Base-by-base conservation (phyloP, 352 stramenopile genomes). In the Phytophthora pistaciae region DNA sequence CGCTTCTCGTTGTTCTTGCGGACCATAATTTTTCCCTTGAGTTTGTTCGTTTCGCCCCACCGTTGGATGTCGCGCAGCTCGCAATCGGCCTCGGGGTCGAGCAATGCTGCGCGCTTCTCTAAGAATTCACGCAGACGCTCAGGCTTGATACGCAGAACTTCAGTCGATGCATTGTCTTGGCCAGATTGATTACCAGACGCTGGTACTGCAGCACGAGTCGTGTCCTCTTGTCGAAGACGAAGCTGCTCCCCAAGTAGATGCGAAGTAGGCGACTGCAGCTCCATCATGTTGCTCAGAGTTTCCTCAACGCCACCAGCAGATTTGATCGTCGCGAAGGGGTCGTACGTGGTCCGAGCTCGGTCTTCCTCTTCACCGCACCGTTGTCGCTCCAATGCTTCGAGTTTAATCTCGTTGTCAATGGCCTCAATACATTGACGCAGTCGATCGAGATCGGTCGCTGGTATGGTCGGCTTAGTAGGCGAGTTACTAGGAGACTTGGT, bases 271-370 rank as follows among this genome's bases (percentile, higher is more conserved):
- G 75, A 66, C 29, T 84, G 75, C n/a, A 67, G 36, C 3, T 10
- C 27, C 14, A 91, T 60, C 25, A 88, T 58, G 31, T 68, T 78
- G 0, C 36, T 73, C 3, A 92, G 29, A 1, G 75, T 79, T 33
- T 88, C 74, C 21, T 91, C 84, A 1, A 92, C 78, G 0, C 84
- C 84, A 38, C 84, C 84, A 4, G 63, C 64, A 27, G 64, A 55
- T 68, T 90, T 91, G 55, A 92, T 91, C 1, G 68, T 64, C 14
- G 79, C 71, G 21, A 92, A 92, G 7, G 84, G 84, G 36, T 91
- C 83, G 57, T 91, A 91, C 4, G 73, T 76, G 29, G 18, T 66
- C 52, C 63, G 56, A 52, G 60, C 40, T 38, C 65, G 65, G 23
- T 55, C 54, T 29, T 66, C 74, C 58, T 71, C 74, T 21, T 69